Base-by-base conservation (phyloP, 78 protist genomes). In the Isochrysis galbana region DNA sequence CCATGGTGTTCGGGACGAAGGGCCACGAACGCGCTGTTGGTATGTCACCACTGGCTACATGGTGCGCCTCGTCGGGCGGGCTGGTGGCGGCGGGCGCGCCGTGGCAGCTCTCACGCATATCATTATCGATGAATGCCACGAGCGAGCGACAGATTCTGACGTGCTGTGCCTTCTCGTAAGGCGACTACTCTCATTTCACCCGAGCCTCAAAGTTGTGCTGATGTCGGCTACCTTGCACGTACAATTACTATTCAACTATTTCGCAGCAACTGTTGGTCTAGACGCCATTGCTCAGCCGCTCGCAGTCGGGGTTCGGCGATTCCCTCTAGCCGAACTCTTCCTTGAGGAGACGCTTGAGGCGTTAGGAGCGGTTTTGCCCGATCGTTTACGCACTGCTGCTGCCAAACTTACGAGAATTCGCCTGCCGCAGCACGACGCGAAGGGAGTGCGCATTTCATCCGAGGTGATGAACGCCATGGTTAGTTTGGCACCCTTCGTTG, bases 41-140 rank as follows among this genome's bases (percentile, higher is more conserved):
- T 78, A 42, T 48, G 47, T 39, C 51, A 78, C 87, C 36, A 42
- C 87, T 4, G 87, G 87, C 51, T 78, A 78, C 87, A 45, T 78
- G 39, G 25, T 23, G 2, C 46, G 51, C 54, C 47, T 78, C n/a
- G 36, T 14, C 36, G 17, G 17, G 38, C 34, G 5, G 54, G 19
- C 1, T 4, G 39, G 54, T 19, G 39, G 3, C 26, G 3, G 23
- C 23, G 7, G 10, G 7, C 48, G n/a, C 47, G 87, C 51, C 36
- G 11, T 42, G 39, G 45, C 7, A 29, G 14, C n/a, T 14, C 45
- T 38, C 46, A 29, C 87, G 51, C 87, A 78, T 34, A 4, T 78
- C 26, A 14, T 78, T 21, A 21, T 78, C 36, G 87, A 78, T 48
- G 87, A 78, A 48, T 39, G 47, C 51, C 87, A 78, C 51, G 87